Evolutionary conservation across 2,329 filamentous ascomycete genomes (phyloP), one percentile per base, ranked within the genome.

Genomic region (Penicillium sp.): DNA sequence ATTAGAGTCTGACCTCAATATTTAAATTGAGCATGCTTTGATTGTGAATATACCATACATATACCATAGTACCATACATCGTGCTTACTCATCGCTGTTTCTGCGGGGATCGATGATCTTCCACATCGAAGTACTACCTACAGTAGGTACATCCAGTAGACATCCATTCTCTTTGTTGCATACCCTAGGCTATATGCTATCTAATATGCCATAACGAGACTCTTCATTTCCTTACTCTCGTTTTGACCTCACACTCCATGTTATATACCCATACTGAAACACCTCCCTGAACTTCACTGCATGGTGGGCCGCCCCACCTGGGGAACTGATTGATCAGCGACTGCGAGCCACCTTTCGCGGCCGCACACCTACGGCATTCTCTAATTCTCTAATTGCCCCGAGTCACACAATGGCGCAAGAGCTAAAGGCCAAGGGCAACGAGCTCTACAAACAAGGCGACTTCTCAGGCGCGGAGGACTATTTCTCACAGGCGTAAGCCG

Each of bases 401-500:
- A n/a, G n/a, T n/a, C n/a, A 21, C 48, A 52, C 7, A 39, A 74
- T 74, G 71, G 64, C 72, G 7, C 70, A 71, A 52, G 73, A 73
- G 44, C 64, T 78, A 21, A 77, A 77, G 59, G 67, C 75, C 44
- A 76, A 74, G 59, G 77, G 76, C 52, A 79, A 79, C 52, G 67
- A 74, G 61, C 74, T 75, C 61, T 79, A 72, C 68, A 78, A 78
- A 52, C 67, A 72, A 28, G 76, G 74, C 13, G 72, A 78, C 40
- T 79, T 71, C 59, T 70, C 64, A 46, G 76, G 75, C 18, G 77
- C 77, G 16, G 77, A 79, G 64, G 73, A 78, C n/a, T 64, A 72
- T 44, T 79, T 72, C 60, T 76, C 76, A 5, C 75, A 78, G 69
- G 77, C 77, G 77, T 78, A 63, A 66, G 71, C 64, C 43, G 8